Evolutionary conservation across 164 flowering plant species (phyloP).

Genomic region (Aristolochia californica): DNA sequence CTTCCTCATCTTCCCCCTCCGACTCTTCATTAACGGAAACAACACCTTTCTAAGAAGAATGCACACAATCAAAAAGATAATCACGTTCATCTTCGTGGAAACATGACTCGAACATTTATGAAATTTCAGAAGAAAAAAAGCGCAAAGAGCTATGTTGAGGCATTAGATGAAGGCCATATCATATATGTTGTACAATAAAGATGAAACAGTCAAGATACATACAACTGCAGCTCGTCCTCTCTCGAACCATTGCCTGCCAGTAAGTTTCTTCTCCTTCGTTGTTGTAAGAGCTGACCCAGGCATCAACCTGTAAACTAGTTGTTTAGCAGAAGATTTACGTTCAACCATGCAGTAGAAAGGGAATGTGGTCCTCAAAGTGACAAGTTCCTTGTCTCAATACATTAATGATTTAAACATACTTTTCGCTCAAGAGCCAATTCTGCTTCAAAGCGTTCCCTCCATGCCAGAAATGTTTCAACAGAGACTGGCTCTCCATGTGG

Average conservation of each 20-base stretch:
- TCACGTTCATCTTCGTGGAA: neutral
- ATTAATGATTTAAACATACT: constrained; percentile 39
- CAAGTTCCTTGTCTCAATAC: no score
- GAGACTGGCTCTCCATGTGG: constrained; percentile 99
- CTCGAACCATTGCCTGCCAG: constrained; percentile 96
- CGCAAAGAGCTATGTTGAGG: no score
- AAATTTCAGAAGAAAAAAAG: neutral
- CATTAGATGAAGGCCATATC: neutral
- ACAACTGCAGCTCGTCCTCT: constrained; percentile 75
- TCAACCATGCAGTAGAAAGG: no score
- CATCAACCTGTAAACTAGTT: constrained; percentile 49
- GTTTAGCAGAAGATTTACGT: neutral
- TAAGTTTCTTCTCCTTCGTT: constrained; percentile 82
- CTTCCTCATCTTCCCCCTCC: constrained; percentile 78
- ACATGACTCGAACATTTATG: neutral
- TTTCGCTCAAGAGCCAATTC: constrained; percentile 87
- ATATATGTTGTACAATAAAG: neutral
- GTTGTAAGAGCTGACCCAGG: constrained; percentile 80
- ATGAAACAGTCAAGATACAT: constrained; percentile 1
- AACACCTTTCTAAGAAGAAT: constrained; percentile 57
- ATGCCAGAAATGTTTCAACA: constrained; percentile 86
- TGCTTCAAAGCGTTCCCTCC: constrained; percentile 99
- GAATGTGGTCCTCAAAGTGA: neutral
- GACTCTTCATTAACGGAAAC: constrained; percentile 40
- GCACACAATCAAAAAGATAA: neutral